These are phyloP conservation scores for Syncephalastrum racemosum DNA, from an alignment of 371 early-diverging fungal species.

Conservation along the genomic window DNA sequence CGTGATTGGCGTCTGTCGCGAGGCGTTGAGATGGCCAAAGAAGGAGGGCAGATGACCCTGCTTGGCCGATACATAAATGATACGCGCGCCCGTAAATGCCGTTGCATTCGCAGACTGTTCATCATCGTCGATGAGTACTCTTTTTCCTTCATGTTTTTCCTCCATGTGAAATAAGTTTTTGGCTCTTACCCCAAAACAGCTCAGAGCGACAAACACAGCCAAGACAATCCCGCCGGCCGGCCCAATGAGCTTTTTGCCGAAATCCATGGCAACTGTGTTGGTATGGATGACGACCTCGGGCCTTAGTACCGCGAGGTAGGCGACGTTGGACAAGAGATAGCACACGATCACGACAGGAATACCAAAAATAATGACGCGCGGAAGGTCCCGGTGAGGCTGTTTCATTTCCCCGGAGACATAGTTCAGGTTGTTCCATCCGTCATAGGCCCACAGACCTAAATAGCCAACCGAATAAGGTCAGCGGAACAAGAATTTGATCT, in stretches of 20 bases:
- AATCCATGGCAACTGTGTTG: conserved; percentile 72
- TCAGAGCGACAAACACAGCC: conserved; percentile 72
- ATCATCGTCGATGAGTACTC: background rate
- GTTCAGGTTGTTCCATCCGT: conserved; percentile 89
- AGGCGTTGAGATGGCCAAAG: conserved; percentile 62
- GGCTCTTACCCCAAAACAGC: conserved; percentile 72
- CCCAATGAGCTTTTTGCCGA: conserved; percentile 77
- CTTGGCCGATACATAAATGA: conserved; percentile 70
- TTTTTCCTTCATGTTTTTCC: background rate
- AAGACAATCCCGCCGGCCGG: conserved; percentile 68
- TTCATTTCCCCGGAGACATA: conserved; percentile 90
- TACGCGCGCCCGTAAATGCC: conserved; percentile 73
- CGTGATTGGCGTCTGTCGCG: conserved; percentile 67
- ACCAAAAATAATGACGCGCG: conserved; percentile 62
- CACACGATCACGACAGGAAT: conserved; percentile 76
- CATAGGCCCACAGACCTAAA: conserved; percentile 89
- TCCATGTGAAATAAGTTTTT: background rate
- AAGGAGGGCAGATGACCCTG: conserved; percentile 71
- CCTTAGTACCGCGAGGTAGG: conserved; percentile 83
- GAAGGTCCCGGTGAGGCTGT: conserved; percentile 79
- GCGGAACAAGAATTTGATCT: background rate
- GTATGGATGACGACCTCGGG: conserved; percentile 66
- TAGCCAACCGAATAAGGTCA: background rate
- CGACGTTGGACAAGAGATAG: conserved; percentile 84
- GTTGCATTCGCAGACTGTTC: conserved; percentile 70